A percentile compares a stretch with the other conserved stretches of the same genome.
Conservation (phyloP, 768 basidiomycete genomes). For the Mrakia frigida region DNA sequence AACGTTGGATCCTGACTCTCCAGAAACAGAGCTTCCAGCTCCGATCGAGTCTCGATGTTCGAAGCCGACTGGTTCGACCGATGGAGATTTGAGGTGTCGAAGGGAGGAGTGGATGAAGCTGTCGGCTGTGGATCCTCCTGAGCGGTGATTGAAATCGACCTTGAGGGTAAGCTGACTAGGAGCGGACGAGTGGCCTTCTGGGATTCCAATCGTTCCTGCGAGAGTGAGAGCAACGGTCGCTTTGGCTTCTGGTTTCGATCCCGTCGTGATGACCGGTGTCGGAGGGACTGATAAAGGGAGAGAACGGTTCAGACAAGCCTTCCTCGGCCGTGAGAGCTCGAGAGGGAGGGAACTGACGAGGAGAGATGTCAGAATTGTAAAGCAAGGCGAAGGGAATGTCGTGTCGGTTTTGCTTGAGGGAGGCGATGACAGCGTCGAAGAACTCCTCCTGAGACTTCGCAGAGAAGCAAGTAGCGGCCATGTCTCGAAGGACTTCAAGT, state of each 20-base stretch:
- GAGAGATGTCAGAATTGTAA: constrained; percentile 2
- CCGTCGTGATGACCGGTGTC: not conserved
- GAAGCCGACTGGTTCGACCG: not conserved
- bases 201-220: constrained; percentile 27
- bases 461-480: constrained; percentile 6
- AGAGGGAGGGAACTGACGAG: not conserved
- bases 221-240: not conserved
- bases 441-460: not conserved
- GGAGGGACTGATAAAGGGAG: not conserved
- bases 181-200: constrained; percentile 18
- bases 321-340: not conserved
- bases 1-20: constrained; percentile 9
- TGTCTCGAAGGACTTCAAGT: constrained; percentile 18
- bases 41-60: not conserved
- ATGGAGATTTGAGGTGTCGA: constrained; percentile 2
- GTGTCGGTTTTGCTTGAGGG: constrained; percentile 4
- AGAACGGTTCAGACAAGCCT: no score
- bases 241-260: not conserved
- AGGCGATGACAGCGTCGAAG: constrained; percentile 16
- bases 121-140: not conserved
- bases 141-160: not conserved
- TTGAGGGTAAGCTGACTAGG: constrained; percentile 1
- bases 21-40: not conserved
- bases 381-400: constrained; percentile 24
- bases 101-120: not conserved